Base-by-base conservation (phyloP, 2,329 filamentous ascomycete genomes). In the Diaporthe ampelina region DNA sequence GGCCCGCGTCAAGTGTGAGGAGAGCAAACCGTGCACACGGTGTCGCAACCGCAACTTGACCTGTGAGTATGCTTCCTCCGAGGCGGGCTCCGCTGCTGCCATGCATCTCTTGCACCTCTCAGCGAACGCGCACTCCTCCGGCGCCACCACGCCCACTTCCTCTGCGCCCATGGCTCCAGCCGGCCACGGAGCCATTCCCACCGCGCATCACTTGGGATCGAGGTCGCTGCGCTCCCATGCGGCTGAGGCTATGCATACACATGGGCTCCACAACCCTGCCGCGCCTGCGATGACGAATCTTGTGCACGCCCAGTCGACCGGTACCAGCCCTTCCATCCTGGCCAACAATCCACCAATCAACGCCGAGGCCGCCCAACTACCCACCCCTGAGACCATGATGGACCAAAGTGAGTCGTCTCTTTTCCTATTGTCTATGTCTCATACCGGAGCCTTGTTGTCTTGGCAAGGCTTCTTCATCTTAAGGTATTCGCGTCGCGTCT, bases 1-100 rank as follows among this genome's bases (percentile, higher is more conserved):
- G 24, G 88, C 88, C 15, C 83, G 88, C 26, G 87, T 90, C 58
- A 90, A 89, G 77, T 90, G 88, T 75, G 87, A 89, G 75, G 88
- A 90, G 73, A 78, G 82, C 29, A 90, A 90, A 79, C 88, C 88
- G 43, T 90, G 88, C 78, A 84, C 85, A 24, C 84, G 88, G 40
- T 90, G 88, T 76, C 81, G 85, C 68, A 85, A 82, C 71, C 84
- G 88, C 37, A 85, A 86, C 57, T 76, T 89, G 70, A 79, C 77
- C 19, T 90, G 88, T 80, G 85, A 86, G 71, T 84, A 81, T 74
- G 79, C 80, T 5, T 80, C 81, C 8, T 79, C 81, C 19, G 84
- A 85, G 72, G 78, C 82, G 19, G 82, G 82, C 15, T 84, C 84
- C 21, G 82, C 84, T 9, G 83, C 85, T 10, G 83, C 85, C 19